Conservation (phyloP, 75 land plant species). For the Pinus taeda region DNA sequence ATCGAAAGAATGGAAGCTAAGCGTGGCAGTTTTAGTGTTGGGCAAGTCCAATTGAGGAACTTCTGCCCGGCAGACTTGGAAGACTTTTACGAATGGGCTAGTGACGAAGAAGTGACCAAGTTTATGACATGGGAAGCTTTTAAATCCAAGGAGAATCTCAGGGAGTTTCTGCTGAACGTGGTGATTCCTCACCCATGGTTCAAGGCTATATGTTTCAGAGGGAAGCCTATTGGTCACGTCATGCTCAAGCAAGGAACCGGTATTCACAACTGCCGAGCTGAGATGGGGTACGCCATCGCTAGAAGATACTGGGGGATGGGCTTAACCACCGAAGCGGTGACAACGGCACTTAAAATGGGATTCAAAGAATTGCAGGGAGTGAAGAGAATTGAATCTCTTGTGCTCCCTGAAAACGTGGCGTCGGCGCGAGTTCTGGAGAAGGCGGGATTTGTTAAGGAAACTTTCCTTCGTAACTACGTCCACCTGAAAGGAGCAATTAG, state of each 20-base stretch:
- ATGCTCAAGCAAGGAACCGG: background rate
- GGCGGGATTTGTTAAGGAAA: conserved; percentile 42
- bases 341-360: conserved; percentile 16
- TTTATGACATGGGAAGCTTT: conserved; percentile 31
- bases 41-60: background rate
- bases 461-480: conserved; percentile 34
- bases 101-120: conserved; percentile 17
- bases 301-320: conserved; percentile 49
- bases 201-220: conserved; percentile 45
- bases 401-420: conserved; percentile 34
- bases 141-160: conserved; percentile 24
- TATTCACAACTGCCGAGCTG: conserved; percentile 11
- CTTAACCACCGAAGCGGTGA: conserved; percentile 45
- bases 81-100: background rate
- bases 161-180: conserved; percentile 13
- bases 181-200: conserved; percentile 45
- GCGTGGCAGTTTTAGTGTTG: background rate
- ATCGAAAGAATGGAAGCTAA: too few relatives aligned
- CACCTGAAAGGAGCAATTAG: conserved; percentile 16
- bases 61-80: background rate
- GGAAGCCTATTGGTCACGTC: background rate
- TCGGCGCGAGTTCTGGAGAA: conserved; percentile 56
- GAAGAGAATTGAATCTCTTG: conserved; percentile 45
- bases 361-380: conserved; percentile 34
- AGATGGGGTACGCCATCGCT: conserved; percentile 46